Percentiles rank a stretch among this genome's conserved stretches.
Evolutionary conservation across 129 eudicot genomes (phyloP).

Genomic region (Flaveria ramosissima): DNA sequence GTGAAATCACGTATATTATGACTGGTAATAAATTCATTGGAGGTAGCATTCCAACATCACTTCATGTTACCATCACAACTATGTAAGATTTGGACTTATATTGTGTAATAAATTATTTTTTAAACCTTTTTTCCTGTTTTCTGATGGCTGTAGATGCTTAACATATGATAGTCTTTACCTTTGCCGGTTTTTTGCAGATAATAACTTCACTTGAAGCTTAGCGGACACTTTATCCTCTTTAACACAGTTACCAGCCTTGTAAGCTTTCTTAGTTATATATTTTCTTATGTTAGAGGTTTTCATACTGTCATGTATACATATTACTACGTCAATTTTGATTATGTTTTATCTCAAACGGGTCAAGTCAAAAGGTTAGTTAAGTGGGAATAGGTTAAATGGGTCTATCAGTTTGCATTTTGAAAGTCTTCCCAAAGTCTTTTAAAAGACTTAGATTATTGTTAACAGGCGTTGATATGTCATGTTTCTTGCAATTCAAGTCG

Average conservation of each 20-base stretch:
- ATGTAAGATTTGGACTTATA: slow-evolving; percentile 49
- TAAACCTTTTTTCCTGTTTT: neutral
- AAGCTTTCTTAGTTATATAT: slow-evolving; percentile 27
- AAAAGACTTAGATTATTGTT: neutral
- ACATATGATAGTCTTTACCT: slow-evolving; percentile 59
- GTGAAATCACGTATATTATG: no score
- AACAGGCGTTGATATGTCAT: slow-evolving; percentile 13
- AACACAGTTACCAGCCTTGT: slow-evolving; percentile 64
- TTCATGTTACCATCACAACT: slow-evolving; percentile 61
- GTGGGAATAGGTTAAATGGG: no score
- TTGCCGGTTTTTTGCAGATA: slow-evolving; percentile 94
- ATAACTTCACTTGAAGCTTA: slow-evolving; percentile 75
- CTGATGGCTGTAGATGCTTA: slow-evolving; percentile 9
- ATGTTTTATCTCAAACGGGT: no score
- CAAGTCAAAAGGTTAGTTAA: no score
- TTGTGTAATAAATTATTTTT: slow-evolving; percentile 5
- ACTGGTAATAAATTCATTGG: slow-evolving; percentile 64
- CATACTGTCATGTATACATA: no score
- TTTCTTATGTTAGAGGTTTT: neutral
- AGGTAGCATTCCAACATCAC: slow-evolving; percentile 67
- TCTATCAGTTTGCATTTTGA: no score
- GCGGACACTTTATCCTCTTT: slow-evolving; percentile 70
- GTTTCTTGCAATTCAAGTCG: slow-evolving; percentile 56
- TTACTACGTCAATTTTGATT: no score
- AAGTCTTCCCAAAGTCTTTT: no score